Base-by-base conservation (phyloP, 768 basidiomycete genomes). In the Clathrus columnatus region DNA sequence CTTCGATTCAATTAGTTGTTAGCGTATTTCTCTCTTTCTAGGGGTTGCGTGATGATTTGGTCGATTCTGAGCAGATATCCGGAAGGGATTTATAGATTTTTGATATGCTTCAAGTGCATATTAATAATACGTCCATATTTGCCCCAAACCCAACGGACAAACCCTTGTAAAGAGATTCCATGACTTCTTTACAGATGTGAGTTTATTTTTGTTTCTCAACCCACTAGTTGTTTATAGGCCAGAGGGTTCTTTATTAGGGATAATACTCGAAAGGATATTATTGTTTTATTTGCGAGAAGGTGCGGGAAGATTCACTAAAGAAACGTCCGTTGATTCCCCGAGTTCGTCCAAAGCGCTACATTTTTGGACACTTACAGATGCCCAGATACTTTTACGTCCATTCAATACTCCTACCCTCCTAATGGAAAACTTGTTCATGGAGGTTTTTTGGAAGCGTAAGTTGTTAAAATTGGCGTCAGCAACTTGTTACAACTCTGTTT, bases 101-200 rank as follows among this genome's bases (percentile, higher is more conserved):
- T 77, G 78, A 63, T 80, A 79, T 57, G 75, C 80, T 1, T 75
- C 79, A 10, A 78, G 77, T 5, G 74, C 76, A 3, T 80, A n/a
- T n/a, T n/a, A n/a, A n/a, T n/a, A n/a, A n/a, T n/a, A 80, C 56
- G 64, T 58, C 27, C 48, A 65, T 0, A 53, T 78, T 20, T 81
- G 80, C 56, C 72, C 73, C 5, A 69, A 70, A 11, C 80, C 79
- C 1, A 79, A 79, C 60, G 77, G 78, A 20, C 75, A 76, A 1
- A 74, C 75, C 18, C 75, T 77, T 30, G 59, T 60, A 20, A 18
- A 32, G 24, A 20, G 46, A 47, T 48, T 50, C 36, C 29, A 18
- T 45, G 1, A 50, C 55, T 41, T 42, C 44, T 30, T 24, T 48
- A 18, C 54, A 51, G 28, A 48, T 44, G 30, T 36, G 29, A 18